phyloP scores from a whole-genome alignment of 192 early-diverging fungal genomes.

The Funneliformis geosporum region DNA sequence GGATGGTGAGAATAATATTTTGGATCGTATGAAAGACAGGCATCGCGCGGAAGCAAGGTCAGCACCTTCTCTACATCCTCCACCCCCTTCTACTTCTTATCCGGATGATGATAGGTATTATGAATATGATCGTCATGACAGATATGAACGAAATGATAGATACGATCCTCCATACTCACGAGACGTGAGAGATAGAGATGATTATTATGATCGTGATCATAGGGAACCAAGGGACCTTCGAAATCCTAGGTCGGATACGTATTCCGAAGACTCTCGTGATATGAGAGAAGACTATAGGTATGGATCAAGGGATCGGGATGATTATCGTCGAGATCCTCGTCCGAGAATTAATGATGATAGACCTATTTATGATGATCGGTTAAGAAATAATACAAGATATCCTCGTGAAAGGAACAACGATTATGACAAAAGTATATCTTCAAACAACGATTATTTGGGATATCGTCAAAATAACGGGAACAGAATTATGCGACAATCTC shows the following conservation, averaged over 20 bases:
- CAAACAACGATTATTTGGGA: background rate
- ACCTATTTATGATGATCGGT: slow-evolving; percentile 9
- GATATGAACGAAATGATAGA: background rate
- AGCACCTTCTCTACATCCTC: background rate
- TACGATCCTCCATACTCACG: background rate
- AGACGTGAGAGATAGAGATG: slow-evolving; percentile 11
- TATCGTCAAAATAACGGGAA: background rate
- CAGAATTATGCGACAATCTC: background rate
- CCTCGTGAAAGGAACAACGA: background rate
- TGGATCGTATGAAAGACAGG: slow-evolving; percentile 31
- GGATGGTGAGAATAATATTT: slow-evolving; percentile 27
- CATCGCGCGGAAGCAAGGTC: slow-evolving; percentile 22
- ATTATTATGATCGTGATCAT: background rate
- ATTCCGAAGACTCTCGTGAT: slow-evolving; percentile 12
- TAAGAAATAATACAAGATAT: background rate
- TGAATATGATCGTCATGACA: background rate
- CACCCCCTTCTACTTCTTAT: background rate
- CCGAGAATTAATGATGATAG: slow-evolving; percentile 9
- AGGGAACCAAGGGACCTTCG: slow-evolving; percentile 8
- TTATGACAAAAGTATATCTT: background rate
- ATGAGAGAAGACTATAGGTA: slow-evolving; percentile 11
- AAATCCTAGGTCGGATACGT: background rate
- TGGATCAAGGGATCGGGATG: background rate
- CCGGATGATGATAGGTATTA: slow-evolving; percentile 5
- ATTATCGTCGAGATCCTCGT: slow-evolving; percentile 2